phyloP scores from a whole-genome alignment of 345 rosid genomes.

The Syzygium jambos region DNA sequence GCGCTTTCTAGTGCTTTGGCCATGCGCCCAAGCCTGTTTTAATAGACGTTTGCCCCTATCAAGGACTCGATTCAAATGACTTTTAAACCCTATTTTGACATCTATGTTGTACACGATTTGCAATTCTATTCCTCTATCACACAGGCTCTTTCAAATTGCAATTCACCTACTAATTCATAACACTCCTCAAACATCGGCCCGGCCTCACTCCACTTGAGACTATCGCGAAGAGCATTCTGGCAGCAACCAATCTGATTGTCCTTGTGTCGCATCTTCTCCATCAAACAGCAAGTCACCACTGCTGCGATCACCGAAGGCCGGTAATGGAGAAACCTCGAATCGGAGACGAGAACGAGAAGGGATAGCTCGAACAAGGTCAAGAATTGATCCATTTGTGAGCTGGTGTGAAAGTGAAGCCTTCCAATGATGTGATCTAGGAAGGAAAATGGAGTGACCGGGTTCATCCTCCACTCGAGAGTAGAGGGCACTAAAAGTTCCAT shows the following conservation, averaged over 20 bases:
- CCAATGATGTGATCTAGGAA: conserved; percentile 33
- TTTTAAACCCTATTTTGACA: not conserved
- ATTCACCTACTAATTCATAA: not conserved
- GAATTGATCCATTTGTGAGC: not conserved
- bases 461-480: conserved; percentile 64
- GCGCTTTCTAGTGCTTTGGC: not conserved
- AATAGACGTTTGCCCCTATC: not conserved
- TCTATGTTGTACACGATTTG: not conserved
- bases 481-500: conserved; percentile 64
- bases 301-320: not conserved
- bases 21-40: not conserved
- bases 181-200: not conserved
- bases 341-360: not conserved
- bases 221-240: not conserved
- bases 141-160: not conserved
- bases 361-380: not conserved
- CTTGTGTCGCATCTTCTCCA: not conserved
- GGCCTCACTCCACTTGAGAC: not conserved
- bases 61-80: not conserved
- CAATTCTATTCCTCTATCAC: not conserved
- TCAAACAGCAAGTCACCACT: not conserved
- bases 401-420: not conserved
- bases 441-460: conserved; percentile 41
- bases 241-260: not conserved
- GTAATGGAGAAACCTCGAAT: not conserved